phyloP scores from a whole-genome alignment of 140 eudicot genomes.

The Erigeron philadelphicus region DNA sequence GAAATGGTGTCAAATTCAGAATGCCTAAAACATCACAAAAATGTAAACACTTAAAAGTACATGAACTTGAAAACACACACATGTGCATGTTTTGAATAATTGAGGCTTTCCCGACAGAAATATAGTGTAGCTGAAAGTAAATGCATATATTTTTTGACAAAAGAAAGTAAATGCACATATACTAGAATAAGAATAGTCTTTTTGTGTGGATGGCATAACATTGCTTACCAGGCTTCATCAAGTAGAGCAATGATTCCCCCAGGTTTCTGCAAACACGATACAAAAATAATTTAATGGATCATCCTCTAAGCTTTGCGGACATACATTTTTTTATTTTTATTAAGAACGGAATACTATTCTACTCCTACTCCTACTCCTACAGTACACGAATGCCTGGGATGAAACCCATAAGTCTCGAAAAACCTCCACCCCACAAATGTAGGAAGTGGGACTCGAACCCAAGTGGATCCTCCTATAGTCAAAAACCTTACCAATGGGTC shows the following conservation, averaged over 20 bases:
- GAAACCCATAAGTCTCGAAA: background rate
- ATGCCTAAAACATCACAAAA: background rate
- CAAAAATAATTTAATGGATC: conserved; percentile 21
- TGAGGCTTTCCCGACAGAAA: too few species aligned
- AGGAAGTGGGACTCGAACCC: background rate
- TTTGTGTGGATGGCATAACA: background rate
- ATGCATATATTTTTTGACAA: background rate
- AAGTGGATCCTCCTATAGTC: too few species aligned
- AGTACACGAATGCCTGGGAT: too few species aligned
- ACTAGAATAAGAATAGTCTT: background rate
- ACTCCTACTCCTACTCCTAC: too few species aligned
- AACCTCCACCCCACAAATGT: background rate
- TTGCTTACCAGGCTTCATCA: conserved; percentile 92
- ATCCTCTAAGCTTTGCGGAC: background rate
- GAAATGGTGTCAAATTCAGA: background rate
- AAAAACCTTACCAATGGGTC: too few species aligned
- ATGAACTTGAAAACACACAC: conserved; percentile 3
- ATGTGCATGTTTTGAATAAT: background rate
- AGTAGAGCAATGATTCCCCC: conserved; percentile 97
- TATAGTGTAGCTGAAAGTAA: background rate
- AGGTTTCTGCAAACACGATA: conserved; percentile 71
- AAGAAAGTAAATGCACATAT: conserved; percentile 1
- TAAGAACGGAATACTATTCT: too few species aligned
- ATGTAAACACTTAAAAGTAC: background rate
- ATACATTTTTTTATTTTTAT: too few species aligned